Base-by-base conservation (phyloP, 225 moss, liverwort and hornwort species). In the Sphagnum tenellum region DNA sequence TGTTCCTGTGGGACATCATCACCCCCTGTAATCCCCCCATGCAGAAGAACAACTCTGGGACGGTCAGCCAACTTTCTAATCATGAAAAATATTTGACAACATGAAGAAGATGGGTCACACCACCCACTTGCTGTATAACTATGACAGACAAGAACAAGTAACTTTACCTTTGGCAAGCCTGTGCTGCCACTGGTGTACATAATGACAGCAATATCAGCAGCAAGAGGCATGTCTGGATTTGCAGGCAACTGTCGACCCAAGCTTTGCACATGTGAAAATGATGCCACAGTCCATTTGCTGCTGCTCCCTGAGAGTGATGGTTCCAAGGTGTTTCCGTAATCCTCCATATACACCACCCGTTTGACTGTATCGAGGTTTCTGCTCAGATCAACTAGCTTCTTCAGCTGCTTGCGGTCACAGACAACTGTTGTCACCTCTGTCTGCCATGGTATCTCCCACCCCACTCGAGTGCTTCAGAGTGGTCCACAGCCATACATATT, bases 161-260 rank as follows among this genome's bases (percentile, higher is more conserved):
- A 63, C 48, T 6, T 68, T 69, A 92, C 92, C 92, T 98, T 98
- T 46, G 98, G 98, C 77, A 98, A 60, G 5, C 98, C 98, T 60
- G 98, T 98, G 64, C 93, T 93, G 55, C 98, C 98, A 78, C 98
- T 98, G 46, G 98, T 98, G 53, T 98, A 98, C 98, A 98, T 98
- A 55, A 98, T 93, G 45, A 98, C 93, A 12, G 98, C 98, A 54
- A 87, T 70, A 73, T 98, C 93, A 45, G 73, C 75, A 66, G 90
- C 72, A 56, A 58, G 52, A 9, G 96, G 92, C 74, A 84, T 64
- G 56, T 82, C 85, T 66, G 98, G 75, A 14, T 83, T 76, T 50
- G 77, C 76, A 48, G 87, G 80, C 12, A 75, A 70, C 61, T 77
- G 81, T 61, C 86, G 74, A 50, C 98, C 98, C 62, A 87, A 78